Evolutionary conservation across 352 stramenopile species (phyloP).

Genomic region (Hyaloperonospora arabidopsidis): DNA sequence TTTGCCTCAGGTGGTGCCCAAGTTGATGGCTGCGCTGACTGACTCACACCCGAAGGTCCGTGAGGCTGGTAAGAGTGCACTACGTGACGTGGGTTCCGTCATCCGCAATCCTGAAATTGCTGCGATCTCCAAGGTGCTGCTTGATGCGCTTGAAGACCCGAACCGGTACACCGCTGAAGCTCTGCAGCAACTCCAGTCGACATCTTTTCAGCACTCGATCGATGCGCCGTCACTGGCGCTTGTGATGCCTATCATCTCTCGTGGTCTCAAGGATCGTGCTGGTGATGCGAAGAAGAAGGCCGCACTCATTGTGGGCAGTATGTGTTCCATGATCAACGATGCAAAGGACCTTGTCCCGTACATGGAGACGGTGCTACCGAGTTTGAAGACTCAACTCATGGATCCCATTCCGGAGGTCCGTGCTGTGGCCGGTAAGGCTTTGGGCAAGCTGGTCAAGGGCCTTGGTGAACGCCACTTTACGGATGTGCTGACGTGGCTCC

Average conservation of each 20-base stretch:
- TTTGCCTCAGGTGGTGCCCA: conserved; percentile 98
- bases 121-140: conserved; percentile 87
- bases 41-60: conserved; percentile 99
- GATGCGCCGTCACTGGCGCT: conserved; percentile 98
- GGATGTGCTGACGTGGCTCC: conserved; percentile 95
- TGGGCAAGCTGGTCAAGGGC: conserved; percentile 92
- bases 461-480: conserved; percentile 93
- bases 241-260: conserved; percentile 98
- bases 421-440: conserved; percentile 90
- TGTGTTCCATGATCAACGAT: conserved; percentile 98
- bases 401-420: conserved; percentile 93
- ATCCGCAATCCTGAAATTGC: conserved; percentile 99
- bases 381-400: conserved; percentile 90
- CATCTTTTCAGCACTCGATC: conserved; percentile 99
- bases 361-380: conserved; percentile 93
- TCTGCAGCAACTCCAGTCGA: conserved; percentile 95
- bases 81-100: conserved; percentile 96
- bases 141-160: conserved; percentile 95
- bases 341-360: conserved; percentile 97
- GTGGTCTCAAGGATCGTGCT: conserved; percentile 94
- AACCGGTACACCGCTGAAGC: conserved; percentile 88
- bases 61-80: conserved; percentile 89
- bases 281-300: conserved; percentile 98
- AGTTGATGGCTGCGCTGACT: conserved; percentile 93
- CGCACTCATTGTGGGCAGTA: conserved; percentile 98